Evolutionary conservation across 2,329 filamentous ascomycete genomes (phyloP), one percentile per base, ranked within the genome.

Genomic region (Fusarium nygamai): DNA sequence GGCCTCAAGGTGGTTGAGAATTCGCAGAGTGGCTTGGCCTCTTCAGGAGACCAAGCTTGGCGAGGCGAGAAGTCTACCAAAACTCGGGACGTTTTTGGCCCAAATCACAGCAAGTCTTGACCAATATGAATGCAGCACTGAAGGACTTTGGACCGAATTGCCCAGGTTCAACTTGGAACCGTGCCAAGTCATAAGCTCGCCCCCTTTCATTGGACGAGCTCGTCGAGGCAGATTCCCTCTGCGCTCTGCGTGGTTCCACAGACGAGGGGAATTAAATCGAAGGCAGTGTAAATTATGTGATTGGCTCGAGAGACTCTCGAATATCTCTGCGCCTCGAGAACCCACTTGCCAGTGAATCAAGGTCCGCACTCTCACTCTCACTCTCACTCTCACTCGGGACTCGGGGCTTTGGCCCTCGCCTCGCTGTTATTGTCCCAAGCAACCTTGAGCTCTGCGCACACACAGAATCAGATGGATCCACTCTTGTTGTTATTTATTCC

Each of bases 21-120:
- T 27, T 36, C 19, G 19, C 43, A 61, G 29, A 34, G 36, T 41
- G 47, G 56, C 44, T 70, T 29, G 46, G 39, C 58, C 29, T 16
- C 24, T 33, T 58, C 70, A 73, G 71, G 61, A 68, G 66, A 47
- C 61, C 31, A 27, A 34, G 33, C 19, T 12, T 22, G n/a, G 50
- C 4, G 19, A 36, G 31, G 3, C 13, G 10, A 53, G 19, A 14
- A 22, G 2, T 3, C 19, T 11, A 48, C 27, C 9, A n/a, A 9
- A 27, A 5, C 17, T 16, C 3, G 3, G 50, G 33, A 27, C n/a
- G 7, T 17, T 22, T 50, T 27, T 22, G 4, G 5, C 13, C 19
- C 5, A 36, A 11, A 36, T 12, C 4, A 22, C 17, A 34, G 9
- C 19, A 17, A 17, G 8, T 4, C 1, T 53, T 27, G 19, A 5